Base-by-base conservation (phyloP, 768 basidiomycete genomes). In the Botryobasidium botryosum region DNA sequence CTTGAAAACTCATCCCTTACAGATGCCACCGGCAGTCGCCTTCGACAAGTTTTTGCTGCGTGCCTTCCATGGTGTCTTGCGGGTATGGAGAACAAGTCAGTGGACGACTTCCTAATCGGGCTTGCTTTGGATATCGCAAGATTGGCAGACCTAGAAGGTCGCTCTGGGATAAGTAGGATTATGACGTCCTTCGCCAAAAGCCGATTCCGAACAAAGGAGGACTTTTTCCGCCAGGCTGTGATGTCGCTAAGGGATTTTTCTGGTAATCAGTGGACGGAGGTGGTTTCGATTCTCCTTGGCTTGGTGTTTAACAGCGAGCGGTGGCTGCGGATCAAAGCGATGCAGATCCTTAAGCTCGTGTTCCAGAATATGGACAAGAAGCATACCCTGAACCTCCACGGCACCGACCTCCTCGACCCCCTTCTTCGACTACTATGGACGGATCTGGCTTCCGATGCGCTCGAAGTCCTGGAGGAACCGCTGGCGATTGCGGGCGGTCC, bases 391-490 rank as follows among this genome's bases (percentile, higher is more conserved):
- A 77, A 80, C 40, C 64, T 74, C 1, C 64, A 87, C 40, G 84
- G 85, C 2, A 79, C 83, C 1, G 90, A 94, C 57, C 66, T 91
- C 20, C 71, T 96, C 24, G 87, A 87, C 79, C 90, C 91, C 0
- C 67, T 96, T 23, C 64, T 96, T 26, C 77, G 87, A 23, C 70
- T 96, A 20, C 67, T 94, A n/a, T 79, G 83, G 52, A 85, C 84
- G 2, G 82, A 90, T 50, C 70, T 88, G 27, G 79, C 90, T 7
- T 61, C 77, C 6, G 75, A 83, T 50, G 90, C 88, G 1, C 68
- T 96, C 38, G 90, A 91, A 39, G 86, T 96, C n/a, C 69, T 96
- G 5, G 88, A 94, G 53, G 82, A 90, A 53, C 88, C 88, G 0
- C 75, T 84, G 60, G 72, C 70, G 17, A 79, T 88, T 62, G 74